Conservation (phyloP, 2,329 filamentous ascomycete species). For the Fusarium scirpi region DNA sequence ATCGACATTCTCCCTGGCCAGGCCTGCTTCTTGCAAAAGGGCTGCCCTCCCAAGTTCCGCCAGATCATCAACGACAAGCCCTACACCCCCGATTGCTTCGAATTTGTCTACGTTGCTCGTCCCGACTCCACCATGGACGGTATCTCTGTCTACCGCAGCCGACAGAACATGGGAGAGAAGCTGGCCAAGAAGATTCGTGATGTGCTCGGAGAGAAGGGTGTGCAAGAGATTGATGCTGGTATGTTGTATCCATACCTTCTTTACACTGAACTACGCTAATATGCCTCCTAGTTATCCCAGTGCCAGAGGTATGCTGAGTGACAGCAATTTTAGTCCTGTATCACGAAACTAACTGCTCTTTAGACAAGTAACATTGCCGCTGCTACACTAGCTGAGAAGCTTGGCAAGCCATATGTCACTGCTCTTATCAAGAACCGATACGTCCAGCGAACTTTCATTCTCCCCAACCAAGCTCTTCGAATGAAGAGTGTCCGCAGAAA, state of each 20-base stretch:
- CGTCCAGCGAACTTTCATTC: slow-evolving; percentile 86
- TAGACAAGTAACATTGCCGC: slow-evolving; percentile 86
- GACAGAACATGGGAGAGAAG: slow-evolving; percentile 87
- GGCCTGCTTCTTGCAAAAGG: slow-evolving; percentile 87
- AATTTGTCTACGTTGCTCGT: slow-evolving; percentile 81
- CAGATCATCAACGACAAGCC: slow-evolving; percentile 76
- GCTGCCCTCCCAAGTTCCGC: slow-evolving; percentile 76
- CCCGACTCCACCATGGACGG: slow-evolving; percentile 88
- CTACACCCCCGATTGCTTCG: slow-evolving; percentile 76
- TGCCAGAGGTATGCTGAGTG: slow-evolving; percentile 58
- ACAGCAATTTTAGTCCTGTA: not conserved
- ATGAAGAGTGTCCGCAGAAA: slow-evolving; percentile 92
- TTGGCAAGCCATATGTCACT: slow-evolving; percentile 82
- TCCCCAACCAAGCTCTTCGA: slow-evolving; percentile 78
- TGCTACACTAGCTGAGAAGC: slow-evolving; percentile 77
- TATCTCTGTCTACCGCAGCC: slow-evolving; percentile 85
- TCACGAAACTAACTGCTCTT: not conserved
- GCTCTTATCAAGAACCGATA: slow-evolving; percentile 93
- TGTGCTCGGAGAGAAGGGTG: slow-evolving; percentile 74
- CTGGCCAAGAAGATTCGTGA: slow-evolving; percentile 79
- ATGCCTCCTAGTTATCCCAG: slow-evolving; percentile 55
- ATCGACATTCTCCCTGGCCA: slow-evolving; percentile 84
- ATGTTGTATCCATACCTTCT: slow-evolving; percentile 25
- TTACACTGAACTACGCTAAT: slow-evolving; percentile 14
- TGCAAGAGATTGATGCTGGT: slow-evolving; percentile 80